Conservation (phyloP, 2,329 filamentous ascomycete genomes). For the Paecilomyces sp. region DNA sequence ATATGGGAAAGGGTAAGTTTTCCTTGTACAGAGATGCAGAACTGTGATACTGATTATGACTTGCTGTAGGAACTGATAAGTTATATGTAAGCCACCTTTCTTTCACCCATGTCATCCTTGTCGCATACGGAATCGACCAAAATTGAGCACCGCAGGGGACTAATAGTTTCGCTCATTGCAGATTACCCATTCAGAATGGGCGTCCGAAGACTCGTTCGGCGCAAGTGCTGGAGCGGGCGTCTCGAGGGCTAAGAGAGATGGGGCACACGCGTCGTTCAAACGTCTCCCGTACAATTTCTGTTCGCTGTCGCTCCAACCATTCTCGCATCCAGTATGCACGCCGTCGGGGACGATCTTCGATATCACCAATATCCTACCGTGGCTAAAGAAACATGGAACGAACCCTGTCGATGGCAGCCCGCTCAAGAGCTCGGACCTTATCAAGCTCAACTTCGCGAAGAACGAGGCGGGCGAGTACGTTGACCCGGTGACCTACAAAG, state of each 20-base stretch:
- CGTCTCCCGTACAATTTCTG: slow-evolving; percentile 97
- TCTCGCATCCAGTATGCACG: slow-evolving; percentile 90
- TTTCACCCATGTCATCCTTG: neutral
- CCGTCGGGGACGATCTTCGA: slow-evolving; percentile 84
- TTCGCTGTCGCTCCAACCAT: slow-evolving; percentile 90
- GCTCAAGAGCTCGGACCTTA: slow-evolving; percentile 72
- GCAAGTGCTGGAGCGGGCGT: slow-evolving; percentile 67
- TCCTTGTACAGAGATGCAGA: neutral
- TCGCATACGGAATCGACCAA: neutral
- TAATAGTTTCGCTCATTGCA: slow-evolving; percentile 19
- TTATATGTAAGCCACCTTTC: slow-evolving; percentile 36
- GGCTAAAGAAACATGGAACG: slow-evolving; percentile 88
- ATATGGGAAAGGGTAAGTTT: slow-evolving; percentile 34
- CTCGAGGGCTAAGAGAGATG: slow-evolving; percentile 46
- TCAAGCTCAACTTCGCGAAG: slow-evolving; percentile 84
- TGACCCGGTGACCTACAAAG: slow-evolving; percentile 94
- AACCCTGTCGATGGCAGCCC: slow-evolving; percentile 82
- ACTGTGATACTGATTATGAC: slow-evolving; percentile 7
- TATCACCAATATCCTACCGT: slow-evolving; percentile 84
- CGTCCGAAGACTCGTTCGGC: slow-evolving; percentile 79
- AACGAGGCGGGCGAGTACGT: slow-evolving; percentile 89
- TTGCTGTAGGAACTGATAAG: slow-evolving; percentile 40
- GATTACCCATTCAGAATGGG: slow-evolving; percentile 98
- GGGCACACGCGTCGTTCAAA: slow-evolving; percentile 63
- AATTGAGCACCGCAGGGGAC: neutral